Evolutionary conservation across 176 grass and related monocot genomes (phyloP), one percentile per base, ranked within the genome.

Genomic region (Aegilops umbellulata): DNA sequence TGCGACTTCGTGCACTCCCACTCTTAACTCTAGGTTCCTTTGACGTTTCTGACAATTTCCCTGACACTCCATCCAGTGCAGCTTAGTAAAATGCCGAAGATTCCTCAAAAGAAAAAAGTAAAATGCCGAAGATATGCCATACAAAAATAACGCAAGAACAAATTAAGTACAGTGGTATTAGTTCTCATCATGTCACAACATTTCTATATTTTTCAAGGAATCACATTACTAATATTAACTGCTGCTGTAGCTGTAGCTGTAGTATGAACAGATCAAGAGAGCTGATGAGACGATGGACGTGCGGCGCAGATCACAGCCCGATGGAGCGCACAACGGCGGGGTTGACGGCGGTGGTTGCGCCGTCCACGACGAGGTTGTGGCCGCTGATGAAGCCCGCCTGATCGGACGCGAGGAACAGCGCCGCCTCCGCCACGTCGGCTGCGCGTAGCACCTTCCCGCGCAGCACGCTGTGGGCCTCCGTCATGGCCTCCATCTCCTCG

Each of bases 301-400:
- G 35, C 22, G 69, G 69, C 13, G 30, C 65, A 67, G 65, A 38
- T 19, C 31, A 69, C 75, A 84, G 46, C 7, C 85, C 84, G 29
- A 92, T 2, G 24, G 47, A 1, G 7, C 60, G 78, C 32, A 88
- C 47, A 51, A 83, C 63, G 83, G 32, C 81, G 62, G 73, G 34
- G 86, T 92, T 95, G 79, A 91, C 81, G 15, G 69, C 81, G 57
- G 92, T 92, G 60, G 53, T 81, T 51, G 86, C 95, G 60, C 95
- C 95, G 70, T 97, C 93, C 58, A 97, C 80, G 35, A 93, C 79
- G 53, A 98, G 81, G 86, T 98, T 95, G 57, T 95, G 95, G 0
- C 93, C 93, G 49, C 87, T 92, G 26, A 98, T 78, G 86, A 90
- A 91, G 19, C 30, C 91, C 0, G 87, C 92, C 83, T 98, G 87